Conservation (phyloP, 805 yeast genomes). For the Peterozyma xylosa region DNA sequence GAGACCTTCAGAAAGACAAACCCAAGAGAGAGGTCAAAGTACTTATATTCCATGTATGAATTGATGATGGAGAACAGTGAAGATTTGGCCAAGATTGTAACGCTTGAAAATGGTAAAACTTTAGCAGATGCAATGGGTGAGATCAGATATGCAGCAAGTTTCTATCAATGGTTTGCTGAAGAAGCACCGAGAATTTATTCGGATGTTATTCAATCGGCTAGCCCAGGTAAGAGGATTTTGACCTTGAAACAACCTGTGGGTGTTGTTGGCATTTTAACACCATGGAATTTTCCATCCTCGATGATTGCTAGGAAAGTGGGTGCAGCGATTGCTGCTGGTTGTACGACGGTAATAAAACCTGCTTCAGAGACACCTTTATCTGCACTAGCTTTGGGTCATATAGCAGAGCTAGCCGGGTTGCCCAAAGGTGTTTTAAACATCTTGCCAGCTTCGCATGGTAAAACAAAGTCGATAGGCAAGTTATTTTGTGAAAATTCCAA, state of each 20-base stretch:
- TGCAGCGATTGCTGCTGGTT: constrained; percentile 76
- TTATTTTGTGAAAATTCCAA: constrained; percentile 46
- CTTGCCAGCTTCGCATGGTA: constrained; percentile 15
- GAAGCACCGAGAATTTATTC: constrained; percentile 70
- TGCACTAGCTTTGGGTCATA: constrained; percentile 58
- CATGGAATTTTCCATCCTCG: constrained; percentile 82
- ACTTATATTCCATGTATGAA: constrained; percentile 44
- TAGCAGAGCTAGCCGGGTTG: constrained; percentile 61
- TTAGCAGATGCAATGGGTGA: constrained; percentile 65
- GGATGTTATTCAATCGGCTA: constrained; percentile 49
- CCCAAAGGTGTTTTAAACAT: constrained; percentile 66
- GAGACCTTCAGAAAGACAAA: constrained; percentile 41
- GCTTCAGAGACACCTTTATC: constrained; percentile 70
- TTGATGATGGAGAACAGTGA: constrained; percentile 49
- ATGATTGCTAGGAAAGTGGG: constrained; percentile 72
- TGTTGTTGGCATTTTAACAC: constrained; percentile 71
- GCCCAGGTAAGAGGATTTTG: constrained; percentile 40
- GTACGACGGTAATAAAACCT: constrained; percentile 72
- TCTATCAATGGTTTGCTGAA: constrained; percentile 86
- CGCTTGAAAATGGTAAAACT: constrained; percentile 73
- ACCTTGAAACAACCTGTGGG: constrained; percentile 70
- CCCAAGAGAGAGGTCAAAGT: constrained; percentile 47
- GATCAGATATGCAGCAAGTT: constrained; percentile 59
- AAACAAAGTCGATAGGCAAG: constrained; percentile 33
- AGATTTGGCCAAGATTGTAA: constrained; percentile 58